Evolutionary conservation across 768 basidiomycete species (phyloP), one percentile per base, ranked within the genome.

Genomic region (Naganishia antarctica): DNA sequence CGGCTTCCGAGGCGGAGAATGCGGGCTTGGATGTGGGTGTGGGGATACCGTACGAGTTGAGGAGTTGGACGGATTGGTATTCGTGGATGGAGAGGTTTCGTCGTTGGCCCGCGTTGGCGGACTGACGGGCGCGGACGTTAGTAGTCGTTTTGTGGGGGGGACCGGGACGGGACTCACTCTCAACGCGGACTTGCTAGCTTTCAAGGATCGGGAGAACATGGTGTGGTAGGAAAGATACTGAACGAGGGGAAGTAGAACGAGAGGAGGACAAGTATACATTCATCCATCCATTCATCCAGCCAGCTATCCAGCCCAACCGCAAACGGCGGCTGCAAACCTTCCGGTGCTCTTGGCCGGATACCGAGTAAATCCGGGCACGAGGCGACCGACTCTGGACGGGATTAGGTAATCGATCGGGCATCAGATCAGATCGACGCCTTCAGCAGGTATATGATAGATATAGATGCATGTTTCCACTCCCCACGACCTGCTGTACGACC

Each of bases 71-170:
- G 46, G 92, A 94, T 79, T 98, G 93, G 81, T 96, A 90, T 81
- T 99, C 96, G 80, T 99, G 96, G 73, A 99, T 92, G 26, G 91
- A 94, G 72, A 97, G 85, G 77, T 86, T 88, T 69, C 92, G 89
- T 81, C 83, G 89, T 84, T 93, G 91, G 75, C 64, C 63, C 41
- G 18, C 45, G 26, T 43, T 40, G 25, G 61, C 53, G 28, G 66
- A n/a, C 37, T 60, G 32, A 21, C n/a, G 59, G 25, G 48, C 18
- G 28, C 21, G 31, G 9, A 25, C 44, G 50, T n/a, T n/a, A n/a
- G n/a, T n/a, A n/a, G n/a, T n/a, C n/a, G n/a, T n/a, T n/a, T n/a
- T n/a, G n/a, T n/a, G n/a, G n/a, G n/a, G n/a, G n/a, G n/a, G n/a
- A n/a, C n/a, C n/a, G n/a, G n/a, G n/a, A n/a, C n/a, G 53, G 46